Evolutionary conservation across 495 filamentous ascomycete species (phyloP), one percentile per base, ranked within the genome.

Genomic region (Penicillium tannophilum): DNA sequence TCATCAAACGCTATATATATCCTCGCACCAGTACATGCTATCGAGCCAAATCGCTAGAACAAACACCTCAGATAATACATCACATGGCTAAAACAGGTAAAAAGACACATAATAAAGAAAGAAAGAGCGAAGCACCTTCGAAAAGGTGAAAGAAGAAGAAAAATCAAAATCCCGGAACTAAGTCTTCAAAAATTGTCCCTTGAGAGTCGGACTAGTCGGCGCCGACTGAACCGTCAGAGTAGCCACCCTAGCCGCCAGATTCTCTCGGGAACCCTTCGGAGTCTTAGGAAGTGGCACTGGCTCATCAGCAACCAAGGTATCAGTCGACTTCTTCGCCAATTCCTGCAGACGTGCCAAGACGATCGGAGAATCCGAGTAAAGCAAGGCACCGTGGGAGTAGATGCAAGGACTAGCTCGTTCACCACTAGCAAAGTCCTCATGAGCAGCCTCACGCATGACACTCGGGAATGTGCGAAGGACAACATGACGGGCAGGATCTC

Each of bases 401-500:
- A 82, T 69, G 51, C 78, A 82, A 0, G 69, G 48, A 17, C 65
- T 72, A 28, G 67, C 68, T 39, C 75, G 76, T 50, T 81, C 66
- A 16, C 73, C 76, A 33, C 69, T 70, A 0, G 72, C 72, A 62
- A 81, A 78, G 59, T 78, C 74, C 53, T 85, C 84, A 42, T 86
- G 84, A 1, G 79, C 76, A 4, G 81, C 76, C 63, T 87, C 84
- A 8, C 84, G 75, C 5, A 72, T 65, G 39, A 87, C 82, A 10
- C 79, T 74, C 6, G 84, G 84, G 65, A 86, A 82, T 0, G 83
- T 75, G 17, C 82, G 72, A 0, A 87, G 69, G 12, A 86, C 70
- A 8, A 82, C 69, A 55, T 76, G 74, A 20, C 77, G 75, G 2
- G 58, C 68, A 16, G 69, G 67, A 12, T 72, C 75, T 4, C 48